These are phyloP conservation scores for Canna indica DNA, from an alignment of 176 grass and related monocot genomes.

Conservation along the genomic window DNA sequence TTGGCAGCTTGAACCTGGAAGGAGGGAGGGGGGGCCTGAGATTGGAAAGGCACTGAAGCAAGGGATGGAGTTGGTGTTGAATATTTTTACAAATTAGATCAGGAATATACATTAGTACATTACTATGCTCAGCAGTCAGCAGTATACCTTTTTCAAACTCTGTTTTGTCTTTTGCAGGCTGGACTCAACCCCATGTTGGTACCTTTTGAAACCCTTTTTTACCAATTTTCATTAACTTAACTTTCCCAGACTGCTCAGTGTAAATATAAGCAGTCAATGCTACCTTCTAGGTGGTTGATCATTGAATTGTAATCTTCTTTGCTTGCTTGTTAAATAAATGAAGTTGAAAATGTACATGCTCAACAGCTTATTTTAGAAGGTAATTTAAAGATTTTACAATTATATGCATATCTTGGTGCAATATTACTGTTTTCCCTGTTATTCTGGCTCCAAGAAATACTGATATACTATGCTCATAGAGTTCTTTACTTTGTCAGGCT, in stretches of 20 bases:
- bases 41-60: too few species aligned
- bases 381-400: background rate
- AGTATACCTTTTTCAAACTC: too few species aligned
- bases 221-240: too few species aligned
- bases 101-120: too few species aligned
- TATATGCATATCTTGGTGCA: background rate
- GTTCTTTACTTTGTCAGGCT: constrained; percentile 36
- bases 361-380: background rate
- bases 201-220: too few species aligned
- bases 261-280: background rate
- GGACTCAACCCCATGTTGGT: too few species aligned
- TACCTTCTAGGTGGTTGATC: background rate
- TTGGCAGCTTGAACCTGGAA: too few species aligned
- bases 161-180: too few species aligned
- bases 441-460: background rate
- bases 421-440: background rate
- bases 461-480: background rate
- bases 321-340: background rate
- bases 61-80: too few species aligned
- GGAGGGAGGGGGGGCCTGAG: too few species aligned
- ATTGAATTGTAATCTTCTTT: background rate
- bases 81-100: too few species aligned
- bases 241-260: background rate
- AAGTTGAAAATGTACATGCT: background rate
- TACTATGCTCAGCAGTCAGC: too few species aligned